Conservation (phyloP, 2,329 filamentous ascomycete species). For the Bipolaris cookei region DNA sequence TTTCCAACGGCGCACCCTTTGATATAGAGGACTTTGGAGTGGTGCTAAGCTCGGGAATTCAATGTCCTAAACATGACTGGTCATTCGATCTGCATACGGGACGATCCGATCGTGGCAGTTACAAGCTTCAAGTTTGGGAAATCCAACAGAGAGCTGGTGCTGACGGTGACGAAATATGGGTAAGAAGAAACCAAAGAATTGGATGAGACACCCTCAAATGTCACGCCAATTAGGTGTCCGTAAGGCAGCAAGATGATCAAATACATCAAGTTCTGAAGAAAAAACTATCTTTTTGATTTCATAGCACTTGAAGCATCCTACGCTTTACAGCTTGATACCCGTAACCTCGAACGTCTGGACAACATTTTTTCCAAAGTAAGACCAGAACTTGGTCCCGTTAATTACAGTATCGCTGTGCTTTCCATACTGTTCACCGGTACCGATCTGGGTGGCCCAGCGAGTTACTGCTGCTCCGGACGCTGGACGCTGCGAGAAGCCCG, state of each 20-base stretch:
- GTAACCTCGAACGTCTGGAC: constrained; percentile 17
- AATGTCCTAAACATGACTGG: constrained; percentile 74
- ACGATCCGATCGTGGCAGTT: constrained; percentile 65
- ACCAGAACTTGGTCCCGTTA: constrained; percentile 12
- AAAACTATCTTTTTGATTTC: neutral
- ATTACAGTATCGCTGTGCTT: constrained; percentile 8
- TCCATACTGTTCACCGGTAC: constrained; percentile 11
- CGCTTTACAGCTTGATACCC: constrained; percentile 1
- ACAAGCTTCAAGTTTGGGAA: constrained; percentile 69
- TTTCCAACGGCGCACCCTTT: constrained; percentile 67
- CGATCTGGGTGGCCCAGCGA: constrained; percentile 13
- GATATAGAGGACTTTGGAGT: constrained; percentile 77
- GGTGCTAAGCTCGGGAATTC: constrained; percentile 65
- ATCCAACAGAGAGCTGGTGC: constrained; percentile 55
- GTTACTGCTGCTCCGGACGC: constrained; percentile 4
- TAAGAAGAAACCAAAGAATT: constrained; percentile 45
- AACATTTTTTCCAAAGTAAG: constrained; percentile 13
- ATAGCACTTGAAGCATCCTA: neutral
- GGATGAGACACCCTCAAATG: constrained; percentile 18
- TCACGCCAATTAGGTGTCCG: neutral
- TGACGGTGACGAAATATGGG: constrained; percentile 33
- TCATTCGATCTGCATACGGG: constrained; percentile 73
- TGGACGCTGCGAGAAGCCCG: constrained; percentile 8
- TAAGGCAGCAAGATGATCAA: neutral
- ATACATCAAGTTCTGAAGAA: neutral